phyloP scores from a whole-genome alignment of 2,329 filamentous ascomycete genomes.

The Zopfia rhizophila region DNA sequence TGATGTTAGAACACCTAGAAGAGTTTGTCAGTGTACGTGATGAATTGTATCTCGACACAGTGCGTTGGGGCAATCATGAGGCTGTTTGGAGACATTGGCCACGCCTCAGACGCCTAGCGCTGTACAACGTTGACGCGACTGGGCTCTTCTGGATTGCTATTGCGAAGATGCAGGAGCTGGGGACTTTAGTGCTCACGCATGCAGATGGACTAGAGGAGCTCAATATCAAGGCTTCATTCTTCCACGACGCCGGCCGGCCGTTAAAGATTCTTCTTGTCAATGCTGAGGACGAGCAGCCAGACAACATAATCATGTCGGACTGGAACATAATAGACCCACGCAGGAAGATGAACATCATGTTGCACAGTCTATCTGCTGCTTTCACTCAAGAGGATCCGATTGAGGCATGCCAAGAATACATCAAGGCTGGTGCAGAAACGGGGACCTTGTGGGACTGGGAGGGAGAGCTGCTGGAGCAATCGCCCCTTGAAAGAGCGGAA shows the following conservation, averaged over 20 bases:
- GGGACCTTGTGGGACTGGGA: constrained; percentile 46
- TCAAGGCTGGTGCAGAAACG: constrained; percentile 53
- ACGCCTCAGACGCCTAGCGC: constrained; percentile 54
- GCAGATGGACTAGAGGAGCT: constrained; percentile 49
- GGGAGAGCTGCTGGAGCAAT: constrained; percentile 25
- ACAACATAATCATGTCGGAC: constrained; percentile 34
- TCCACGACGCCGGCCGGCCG: constrained; percentile 30
- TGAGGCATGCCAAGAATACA: constrained; percentile 55
- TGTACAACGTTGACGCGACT: constrained; percentile 56
- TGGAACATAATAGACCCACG: constrained; percentile 34
- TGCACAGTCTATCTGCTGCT: constrained; percentile 53
- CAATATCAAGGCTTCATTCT: constrained; percentile 56
- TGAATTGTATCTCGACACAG: constrained; percentile 55
- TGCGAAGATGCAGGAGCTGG: constrained; percentile 50
- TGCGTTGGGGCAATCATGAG: constrained; percentile 28
- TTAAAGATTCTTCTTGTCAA: constrained; percentile 36
- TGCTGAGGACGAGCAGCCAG: constrained; percentile 25
- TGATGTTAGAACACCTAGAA: constrained; percentile 56
- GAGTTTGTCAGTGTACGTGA: constrained; percentile 62
- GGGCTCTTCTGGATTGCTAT: constrained; percentile 41
- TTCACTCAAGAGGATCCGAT: constrained; percentile 53
- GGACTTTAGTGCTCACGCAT: constrained; percentile 57
- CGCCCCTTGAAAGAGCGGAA: too few species aligned
- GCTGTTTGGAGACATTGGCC: constrained; percentile 59
- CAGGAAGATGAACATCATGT: constrained; percentile 52